Evolutionary conservation across 768 basidiomycete species (phyloP).

Genomic region (Russula virescens): DNA sequence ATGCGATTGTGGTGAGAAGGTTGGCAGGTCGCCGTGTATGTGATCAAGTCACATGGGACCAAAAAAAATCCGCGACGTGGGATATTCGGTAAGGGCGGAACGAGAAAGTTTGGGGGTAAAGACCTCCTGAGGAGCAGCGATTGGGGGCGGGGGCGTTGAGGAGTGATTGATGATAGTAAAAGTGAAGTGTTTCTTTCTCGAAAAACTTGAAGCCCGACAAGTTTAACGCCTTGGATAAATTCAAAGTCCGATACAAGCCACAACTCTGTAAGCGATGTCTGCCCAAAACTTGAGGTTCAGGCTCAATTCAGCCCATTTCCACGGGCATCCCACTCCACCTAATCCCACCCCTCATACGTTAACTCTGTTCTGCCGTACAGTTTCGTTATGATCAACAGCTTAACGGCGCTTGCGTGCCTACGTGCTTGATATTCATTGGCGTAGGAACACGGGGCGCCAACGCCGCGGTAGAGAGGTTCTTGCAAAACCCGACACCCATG

Average conservation of each 20-base stretch:
- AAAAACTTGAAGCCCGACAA: neutral
- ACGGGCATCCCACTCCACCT: neutral
- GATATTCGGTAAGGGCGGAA: neutral
- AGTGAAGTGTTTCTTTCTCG: neutral
- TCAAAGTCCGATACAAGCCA: constrained; percentile 16
- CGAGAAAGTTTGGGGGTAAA: neutral
- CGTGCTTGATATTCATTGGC: constrained; percentile 19
- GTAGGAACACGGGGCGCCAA: constrained; percentile 3
- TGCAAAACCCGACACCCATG: neutral
- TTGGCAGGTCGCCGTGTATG: neutral
- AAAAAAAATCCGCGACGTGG: neutral
- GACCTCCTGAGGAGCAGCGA: neutral
- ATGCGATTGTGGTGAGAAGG: neutral
- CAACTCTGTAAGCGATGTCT: neutral
- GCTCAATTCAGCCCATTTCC: neutral
- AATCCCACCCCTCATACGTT: constrained; percentile 2
- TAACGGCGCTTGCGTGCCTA: constrained; percentile 17
- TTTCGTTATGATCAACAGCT: neutral
- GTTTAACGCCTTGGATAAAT: neutral
- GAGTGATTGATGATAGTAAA: neutral
- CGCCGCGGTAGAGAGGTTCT: neutral
- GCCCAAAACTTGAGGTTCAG: too few relatives aligned
- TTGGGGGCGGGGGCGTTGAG: neutral
- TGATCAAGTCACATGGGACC: neutral
- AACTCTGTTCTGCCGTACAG: neutral